These are phyloP conservation scores for Glarea lozoyensis DNA, from an alignment of 495 filamentous ascomycete genomes.

Conservation along the genomic window DNA sequence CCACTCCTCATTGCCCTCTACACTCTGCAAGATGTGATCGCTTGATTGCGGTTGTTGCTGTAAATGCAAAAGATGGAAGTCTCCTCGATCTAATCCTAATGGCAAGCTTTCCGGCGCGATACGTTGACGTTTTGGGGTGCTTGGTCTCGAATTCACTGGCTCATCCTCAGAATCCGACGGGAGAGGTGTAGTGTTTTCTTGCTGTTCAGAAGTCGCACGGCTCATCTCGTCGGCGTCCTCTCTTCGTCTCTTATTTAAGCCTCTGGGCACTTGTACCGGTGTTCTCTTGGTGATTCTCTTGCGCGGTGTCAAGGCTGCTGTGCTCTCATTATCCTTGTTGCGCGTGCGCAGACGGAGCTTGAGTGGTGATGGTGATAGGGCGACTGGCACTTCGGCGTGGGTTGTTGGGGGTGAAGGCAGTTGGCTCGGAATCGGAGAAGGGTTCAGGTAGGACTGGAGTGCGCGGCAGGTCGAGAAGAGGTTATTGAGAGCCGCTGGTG, in stretches of 20 bases:
- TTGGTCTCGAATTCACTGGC: slow-evolving; percentile 27
- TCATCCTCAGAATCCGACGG: slow-evolving; percentile 18
- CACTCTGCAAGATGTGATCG: slow-evolving; percentile 27
- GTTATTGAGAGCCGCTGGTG: slow-evolving; percentile 47
- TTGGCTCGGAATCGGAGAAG: slow-evolving; percentile 28
- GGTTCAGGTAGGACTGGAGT: slow-evolving; percentile 56
- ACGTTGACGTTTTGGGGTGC: slow-evolving; percentile 60
- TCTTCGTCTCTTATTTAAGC: slow-evolving; percentile 56
- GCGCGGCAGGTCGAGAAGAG: slow-evolving; percentile 62
- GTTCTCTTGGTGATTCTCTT: slow-evolving; percentile 42
- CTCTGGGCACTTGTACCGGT: slow-evolving; percentile 33
- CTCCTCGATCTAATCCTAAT: slow-evolving; percentile 52
- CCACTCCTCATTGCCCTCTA: slow-evolving; percentile 45
- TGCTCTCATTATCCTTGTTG: slow-evolving; percentile 14
- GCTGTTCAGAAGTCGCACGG: slow-evolving; percentile 27
- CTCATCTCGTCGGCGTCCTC: slow-evolving; percentile 42
- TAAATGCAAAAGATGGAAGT: slow-evolving; percentile 53
- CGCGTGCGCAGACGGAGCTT: slow-evolving; percentile 29
- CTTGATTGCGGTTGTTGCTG: slow-evolving; percentile 26
- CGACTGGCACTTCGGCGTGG: slow-evolving; percentile 41
- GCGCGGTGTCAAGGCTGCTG: slow-evolving; percentile 29
- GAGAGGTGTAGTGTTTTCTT: slow-evolving; percentile 27
- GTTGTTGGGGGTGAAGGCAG: slow-evolving; percentile 30
- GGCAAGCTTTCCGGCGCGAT: slow-evolving; percentile 59
- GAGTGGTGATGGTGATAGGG: slow-evolving; percentile 30